Conservation (phyloP, 208 protist genomes). For the Trypanosoma lewisi region DNA sequence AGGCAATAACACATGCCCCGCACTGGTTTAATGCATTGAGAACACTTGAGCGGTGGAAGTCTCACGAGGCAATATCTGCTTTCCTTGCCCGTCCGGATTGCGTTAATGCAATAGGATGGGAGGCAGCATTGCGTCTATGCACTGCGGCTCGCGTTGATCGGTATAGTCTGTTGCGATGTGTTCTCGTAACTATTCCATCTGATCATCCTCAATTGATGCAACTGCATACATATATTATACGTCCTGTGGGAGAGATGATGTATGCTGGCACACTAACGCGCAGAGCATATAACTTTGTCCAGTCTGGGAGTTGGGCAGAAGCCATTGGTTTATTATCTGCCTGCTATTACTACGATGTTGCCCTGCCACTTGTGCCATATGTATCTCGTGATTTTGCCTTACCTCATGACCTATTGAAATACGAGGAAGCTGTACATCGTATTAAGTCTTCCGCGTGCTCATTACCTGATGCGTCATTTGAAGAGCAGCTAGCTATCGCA, state of each 20-base stretch:
- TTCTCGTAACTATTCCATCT: constrained; percentile 36
- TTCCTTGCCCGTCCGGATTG: constrained; percentile 16
- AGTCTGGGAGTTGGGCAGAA: constrained; percentile 21
- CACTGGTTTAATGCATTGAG: constrained; percentile 35
- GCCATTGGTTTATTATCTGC: constrained; percentile 37
- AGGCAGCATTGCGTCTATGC: constrained; percentile 26
- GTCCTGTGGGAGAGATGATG: constrained; percentile 39
- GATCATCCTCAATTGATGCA: constrained; percentile 30
- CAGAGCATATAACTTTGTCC: constrained; percentile 25
- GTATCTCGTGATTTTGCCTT: constrained; percentile 12
- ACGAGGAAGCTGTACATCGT: constrained; percentile 19
- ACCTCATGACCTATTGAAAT: constrained; percentile 16
- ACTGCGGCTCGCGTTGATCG: constrained; percentile 25
- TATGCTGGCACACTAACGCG: constrained; percentile 58
- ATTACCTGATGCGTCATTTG: constrained; percentile 1
- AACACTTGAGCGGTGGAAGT: constrained; percentile 24
- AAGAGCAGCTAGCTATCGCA: constrained; percentile 43
- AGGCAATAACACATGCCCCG: constrained; percentile 28
- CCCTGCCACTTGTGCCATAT: constrained; percentile 21
- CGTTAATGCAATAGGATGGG: constrained; percentile 23
- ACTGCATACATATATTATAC: constrained; percentile 29
- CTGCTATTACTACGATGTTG: constrained; percentile 33
- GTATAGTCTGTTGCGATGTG: constrained; percentile 35
- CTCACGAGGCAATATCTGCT: constrained; percentile 9
- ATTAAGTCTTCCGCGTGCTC: neutral